Evolutionary conservation across 441 rosid species (phyloP).

Genomic region (Syzygium malaccense): DNA sequence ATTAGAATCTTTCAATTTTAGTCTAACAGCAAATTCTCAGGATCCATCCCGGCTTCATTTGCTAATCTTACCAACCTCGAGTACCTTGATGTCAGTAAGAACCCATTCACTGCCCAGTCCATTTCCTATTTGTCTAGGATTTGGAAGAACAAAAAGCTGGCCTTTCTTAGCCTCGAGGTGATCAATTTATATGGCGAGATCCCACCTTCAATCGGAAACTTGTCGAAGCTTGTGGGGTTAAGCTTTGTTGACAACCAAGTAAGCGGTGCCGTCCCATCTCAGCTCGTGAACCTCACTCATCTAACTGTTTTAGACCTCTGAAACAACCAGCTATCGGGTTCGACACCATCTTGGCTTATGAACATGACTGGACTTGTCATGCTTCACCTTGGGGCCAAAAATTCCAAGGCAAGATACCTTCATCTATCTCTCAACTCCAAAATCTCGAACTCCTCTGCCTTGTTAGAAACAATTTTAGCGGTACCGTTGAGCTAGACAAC

Average conservation of each 20-base stretch:
- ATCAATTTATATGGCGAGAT: neutral
- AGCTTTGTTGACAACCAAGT: neutral
- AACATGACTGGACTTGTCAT: neutral
- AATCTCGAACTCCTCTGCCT: neutral
- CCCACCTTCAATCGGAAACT: neutral
- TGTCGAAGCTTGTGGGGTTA: neutral
- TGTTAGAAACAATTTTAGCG: neutral
- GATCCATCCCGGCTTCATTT: neutral
- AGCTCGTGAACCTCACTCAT: neutral
- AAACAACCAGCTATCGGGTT: neutral
- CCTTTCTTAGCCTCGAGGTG: fast-evolving
- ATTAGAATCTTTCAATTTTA: too few species aligned
- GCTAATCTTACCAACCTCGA: neutral
- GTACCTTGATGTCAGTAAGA: fast-evolving
- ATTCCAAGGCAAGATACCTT: neutral
- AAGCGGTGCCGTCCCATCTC: neutral
- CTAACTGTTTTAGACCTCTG: fast-evolving
- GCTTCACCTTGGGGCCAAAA: neutral
- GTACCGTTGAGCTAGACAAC: neutral
- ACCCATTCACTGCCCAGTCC: neutral
- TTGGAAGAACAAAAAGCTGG: neutral
- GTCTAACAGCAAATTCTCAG: neutral
- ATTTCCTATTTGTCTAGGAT: neutral
- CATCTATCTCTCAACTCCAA: neutral
- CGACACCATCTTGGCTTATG: neutral